Evolutionary conservation across 202 grass and related monocot species (phyloP).

Genomic region (Zoysia matrella): DNA sequence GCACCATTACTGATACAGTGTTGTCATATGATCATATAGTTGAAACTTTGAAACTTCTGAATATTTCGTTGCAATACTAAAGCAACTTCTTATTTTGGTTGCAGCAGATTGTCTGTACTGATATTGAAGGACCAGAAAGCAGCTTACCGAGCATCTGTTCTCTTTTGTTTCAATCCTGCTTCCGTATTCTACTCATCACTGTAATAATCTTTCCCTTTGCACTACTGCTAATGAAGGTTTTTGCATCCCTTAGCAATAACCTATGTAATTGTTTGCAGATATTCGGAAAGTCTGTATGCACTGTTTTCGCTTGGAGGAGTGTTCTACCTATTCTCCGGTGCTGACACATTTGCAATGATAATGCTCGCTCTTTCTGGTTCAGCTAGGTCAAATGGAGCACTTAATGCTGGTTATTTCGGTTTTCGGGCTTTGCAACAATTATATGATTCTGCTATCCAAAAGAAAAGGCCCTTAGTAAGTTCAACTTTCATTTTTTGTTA

Average conservation of each 20-base stretch:
- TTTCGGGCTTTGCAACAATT: slow-evolving; percentile 76
- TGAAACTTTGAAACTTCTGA: background rate
- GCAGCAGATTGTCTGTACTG: slow-evolving; percentile 71
- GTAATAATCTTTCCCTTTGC: slow-evolving; percentile 51
- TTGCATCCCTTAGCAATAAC: slow-evolving; percentile 31
- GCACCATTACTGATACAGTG: background rate
- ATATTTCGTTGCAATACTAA: slow-evolving; percentile 7
- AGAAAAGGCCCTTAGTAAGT: slow-evolving; percentile 70
- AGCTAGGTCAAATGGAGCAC: slow-evolving; percentile 88
- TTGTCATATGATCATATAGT: background rate
- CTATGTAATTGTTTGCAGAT: slow-evolving; percentile 58
- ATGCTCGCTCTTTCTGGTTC: slow-evolving; percentile 93
- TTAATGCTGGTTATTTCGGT: slow-evolving; percentile 99
- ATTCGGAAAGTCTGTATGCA: slow-evolving; percentile 85
- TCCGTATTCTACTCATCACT: slow-evolving; percentile 96
- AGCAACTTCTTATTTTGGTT: background rate
- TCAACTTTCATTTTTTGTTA: slow-evolving; percentile 11
- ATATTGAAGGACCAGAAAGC: slow-evolving; percentile 66
- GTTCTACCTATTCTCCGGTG: slow-evolving; percentile 85
- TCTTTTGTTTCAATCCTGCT: slow-evolving; percentile 93
- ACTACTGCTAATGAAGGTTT: slow-evolving; percentile 29
- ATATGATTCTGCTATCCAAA: slow-evolving; percentile 69
- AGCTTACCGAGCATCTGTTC: slow-evolving; percentile 69
- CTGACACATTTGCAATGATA: slow-evolving; percentile 71
- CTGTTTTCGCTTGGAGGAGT: slow-evolving; percentile 83